phyloP scores from a whole-genome alignment of 495 filamentous ascomycete species.

The Margaritispora aquatica region DNA sequence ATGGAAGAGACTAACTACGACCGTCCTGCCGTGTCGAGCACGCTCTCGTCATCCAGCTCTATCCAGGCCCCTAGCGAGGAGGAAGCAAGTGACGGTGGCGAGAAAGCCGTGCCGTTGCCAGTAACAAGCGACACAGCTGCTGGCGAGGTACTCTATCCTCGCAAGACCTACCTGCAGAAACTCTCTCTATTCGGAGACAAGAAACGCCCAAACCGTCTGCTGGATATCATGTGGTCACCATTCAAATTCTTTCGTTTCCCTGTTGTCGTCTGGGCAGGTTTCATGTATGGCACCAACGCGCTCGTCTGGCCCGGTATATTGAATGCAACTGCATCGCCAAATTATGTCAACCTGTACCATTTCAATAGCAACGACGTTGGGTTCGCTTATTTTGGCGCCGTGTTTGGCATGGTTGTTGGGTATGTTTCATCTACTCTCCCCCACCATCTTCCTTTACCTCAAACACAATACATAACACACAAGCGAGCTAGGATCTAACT shows the following conservation, averaged over 20 bases:
- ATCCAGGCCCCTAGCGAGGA: neutral
- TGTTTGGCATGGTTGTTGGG: conserved; percentile 10
- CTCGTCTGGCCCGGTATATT: conserved; percentile 26
- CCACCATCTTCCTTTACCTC: no score
- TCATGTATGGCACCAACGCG: conserved; percentile 25
- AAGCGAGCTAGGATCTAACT: neutral
- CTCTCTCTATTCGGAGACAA: conserved; percentile 3
- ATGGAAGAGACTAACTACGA: conserved; percentile 42
- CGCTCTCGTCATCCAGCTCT: neutral
- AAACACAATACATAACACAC: neutral
- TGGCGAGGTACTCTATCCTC: conserved; percentile 2
- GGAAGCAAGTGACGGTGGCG: neutral
- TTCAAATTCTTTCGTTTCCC: conserved; percentile 23
- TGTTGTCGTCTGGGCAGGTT: conserved; percentile 24
- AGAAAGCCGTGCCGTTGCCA: neutral
- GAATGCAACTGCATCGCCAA: conserved; percentile 21
- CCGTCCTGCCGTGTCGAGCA: neutral
- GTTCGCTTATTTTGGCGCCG: conserved; percentile 7
- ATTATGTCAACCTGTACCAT: conserved; percentile 1
- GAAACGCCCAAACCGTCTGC: conserved; percentile 1
- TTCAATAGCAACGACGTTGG: conserved; percentile 8
- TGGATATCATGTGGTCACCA: conserved; percentile 19
- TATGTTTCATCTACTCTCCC: no score
- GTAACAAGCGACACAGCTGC: neutral
- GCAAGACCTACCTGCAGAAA: conserved; percentile 13